These are phyloP conservation scores for Phytophthora citricola DNA, from an alignment of 352 stramenopile genomes.

Conservation along the genomic window DNA sequence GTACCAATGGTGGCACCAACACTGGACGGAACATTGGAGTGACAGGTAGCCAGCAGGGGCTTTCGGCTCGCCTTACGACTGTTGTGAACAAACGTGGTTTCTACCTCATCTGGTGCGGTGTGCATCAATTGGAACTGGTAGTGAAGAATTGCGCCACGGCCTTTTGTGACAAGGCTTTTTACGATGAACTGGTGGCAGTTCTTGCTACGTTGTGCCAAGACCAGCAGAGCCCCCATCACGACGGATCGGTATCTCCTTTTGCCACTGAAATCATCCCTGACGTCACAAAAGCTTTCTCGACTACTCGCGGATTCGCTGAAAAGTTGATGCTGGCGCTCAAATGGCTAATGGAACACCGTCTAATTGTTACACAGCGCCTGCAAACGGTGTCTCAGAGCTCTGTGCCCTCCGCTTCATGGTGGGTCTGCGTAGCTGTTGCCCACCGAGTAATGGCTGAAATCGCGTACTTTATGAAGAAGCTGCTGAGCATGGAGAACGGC, in stretches of 20 bases:
- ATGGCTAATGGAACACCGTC: conserved; percentile 58
- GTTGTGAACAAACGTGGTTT: conserved; percentile 55
- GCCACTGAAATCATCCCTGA: conserved; percentile 48
- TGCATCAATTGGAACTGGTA: conserved; percentile 67
- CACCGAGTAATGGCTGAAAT: conserved; percentile 65
- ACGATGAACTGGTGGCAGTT: conserved; percentile 55
- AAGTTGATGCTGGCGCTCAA: conserved; percentile 54
- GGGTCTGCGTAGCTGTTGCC: conserved; percentile 55
- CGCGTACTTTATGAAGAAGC: conserved; percentile 64
- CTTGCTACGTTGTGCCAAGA: conserved; percentile 44
- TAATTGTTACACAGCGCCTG: conserved; percentile 36
- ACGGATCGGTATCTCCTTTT: conserved; percentile 24
- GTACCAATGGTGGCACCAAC: conserved; percentile 46
- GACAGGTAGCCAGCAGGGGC: conserved; percentile 53
- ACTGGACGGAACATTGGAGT: conserved; percentile 51
- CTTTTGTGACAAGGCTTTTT: conserved; percentile 62
- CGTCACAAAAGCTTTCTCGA: conserved; percentile 34
- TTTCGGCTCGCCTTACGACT: conserved; percentile 51
- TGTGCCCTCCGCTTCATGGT: conserved; percentile 63
- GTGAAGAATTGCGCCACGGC: conserved; percentile 58
- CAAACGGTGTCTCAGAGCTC: conserved; percentile 25
- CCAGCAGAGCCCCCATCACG: conserved; percentile 14
- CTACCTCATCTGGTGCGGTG: conserved; percentile 66
- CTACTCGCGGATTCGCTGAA: conserved; percentile 47
- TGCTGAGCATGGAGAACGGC: conserved; percentile 50